Percentiles rank a stretch among this genome's conserved stretches.
phyloP scores from a whole-genome alignment of 2,329 filamentous ascomycete species.

The Cladosporium velox region DNA sequence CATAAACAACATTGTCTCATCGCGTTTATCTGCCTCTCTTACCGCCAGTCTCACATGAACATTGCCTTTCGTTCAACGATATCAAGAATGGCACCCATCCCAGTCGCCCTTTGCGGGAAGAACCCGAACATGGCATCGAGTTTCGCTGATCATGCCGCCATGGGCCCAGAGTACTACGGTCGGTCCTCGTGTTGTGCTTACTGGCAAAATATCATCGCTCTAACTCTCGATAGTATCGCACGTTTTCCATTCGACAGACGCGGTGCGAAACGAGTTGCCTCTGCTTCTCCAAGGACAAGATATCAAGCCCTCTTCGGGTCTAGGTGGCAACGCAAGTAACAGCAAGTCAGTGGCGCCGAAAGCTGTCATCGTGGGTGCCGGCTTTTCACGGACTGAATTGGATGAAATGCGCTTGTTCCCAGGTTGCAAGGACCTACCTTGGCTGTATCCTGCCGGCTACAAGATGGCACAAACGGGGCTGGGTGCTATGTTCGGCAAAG shows the following conservation, averaged over 20 bases:
- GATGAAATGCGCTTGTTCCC: conserved; percentile 25
- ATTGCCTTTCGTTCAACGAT: neutral
- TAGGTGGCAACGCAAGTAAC: conserved; percentile 26
- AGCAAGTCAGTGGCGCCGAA: conserved; percentile 23
- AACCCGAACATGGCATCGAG: conserved; percentile 26
- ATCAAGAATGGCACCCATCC: conserved; percentile 26
- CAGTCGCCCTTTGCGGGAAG: conserved; percentile 30
- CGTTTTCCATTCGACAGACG: conserved; percentile 27
- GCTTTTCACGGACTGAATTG: conserved; percentile 29
- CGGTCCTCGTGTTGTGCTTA: neutral
- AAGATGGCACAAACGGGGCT: conserved; percentile 25
- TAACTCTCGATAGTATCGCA: conserved; percentile 27
- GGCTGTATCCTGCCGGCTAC: conserved; percentile 26
- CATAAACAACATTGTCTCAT: neutral
- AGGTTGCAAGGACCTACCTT: conserved; percentile 26
- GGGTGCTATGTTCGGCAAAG: conserved; percentile 21
- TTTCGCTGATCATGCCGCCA: conserved; percentile 23
- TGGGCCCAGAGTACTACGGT: conserved; percentile 30
- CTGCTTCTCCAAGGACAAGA: conserved; percentile 25
- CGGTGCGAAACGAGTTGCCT: conserved; percentile 26
- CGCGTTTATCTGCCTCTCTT: neutral
- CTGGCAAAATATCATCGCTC: neutral
- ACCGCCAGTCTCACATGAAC: conserved; percentile 6
- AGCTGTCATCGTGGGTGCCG: conserved; percentile 31
- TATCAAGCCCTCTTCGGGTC: conserved; percentile 26